Percentiles rank a stretch among this genome's conserved stretches.
Conservation (phyloP, 805 yeast genomes). For the Metschnikowia henanensis region DNA sequence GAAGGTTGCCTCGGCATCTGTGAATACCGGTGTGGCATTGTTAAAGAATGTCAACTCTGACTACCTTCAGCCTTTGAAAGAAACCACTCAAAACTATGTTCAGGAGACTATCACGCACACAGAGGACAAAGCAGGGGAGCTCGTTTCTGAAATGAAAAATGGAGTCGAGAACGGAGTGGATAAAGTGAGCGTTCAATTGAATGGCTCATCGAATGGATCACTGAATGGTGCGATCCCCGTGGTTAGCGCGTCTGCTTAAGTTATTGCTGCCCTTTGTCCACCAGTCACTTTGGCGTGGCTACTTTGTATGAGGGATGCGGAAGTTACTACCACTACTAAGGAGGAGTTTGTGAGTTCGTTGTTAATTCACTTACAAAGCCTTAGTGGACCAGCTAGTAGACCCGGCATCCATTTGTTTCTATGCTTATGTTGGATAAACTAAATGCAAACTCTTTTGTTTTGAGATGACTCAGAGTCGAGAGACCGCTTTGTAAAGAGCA, state of each 20-base stretch:
- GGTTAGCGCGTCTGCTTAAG: slow-evolving; percentile 20
- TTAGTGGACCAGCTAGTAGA: too few species aligned
- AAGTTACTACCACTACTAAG: too few species aligned
- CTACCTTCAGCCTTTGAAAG: slow-evolving; percentile 39
- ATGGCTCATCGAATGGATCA: slow-evolving; percentile 5
- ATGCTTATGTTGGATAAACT: not conserved
- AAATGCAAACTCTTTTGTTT: slow-evolving; percentile 13
- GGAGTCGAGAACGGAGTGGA: slow-evolving; percentile 8
- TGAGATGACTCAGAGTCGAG: slow-evolving; percentile 9
- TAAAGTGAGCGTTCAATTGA: slow-evolving; percentile 7
- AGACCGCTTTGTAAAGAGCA: slow-evolving; percentile 17
- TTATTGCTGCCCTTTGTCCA: too few species aligned
- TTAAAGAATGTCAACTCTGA: slow-evolving; percentile 34
- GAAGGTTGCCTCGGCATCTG: slow-evolving; percentile 36
- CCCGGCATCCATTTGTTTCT: not conserved
- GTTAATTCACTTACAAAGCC: too few species aligned
- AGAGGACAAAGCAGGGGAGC: slow-evolving; percentile 33
- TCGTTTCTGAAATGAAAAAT: slow-evolving; percentile 9
- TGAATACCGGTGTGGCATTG: slow-evolving; percentile 34
- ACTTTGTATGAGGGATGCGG: not conserved
- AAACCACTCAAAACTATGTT: slow-evolving; percentile 40
- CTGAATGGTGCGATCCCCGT: slow-evolving; percentile 19
- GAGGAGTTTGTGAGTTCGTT: too few species aligned
- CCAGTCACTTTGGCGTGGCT: too few species aligned
- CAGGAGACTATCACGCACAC: slow-evolving; percentile 34